phyloP scores from a whole-genome alignment of 352 stramenopile genomes.

The Phytophthora chlamydospora region DNA sequence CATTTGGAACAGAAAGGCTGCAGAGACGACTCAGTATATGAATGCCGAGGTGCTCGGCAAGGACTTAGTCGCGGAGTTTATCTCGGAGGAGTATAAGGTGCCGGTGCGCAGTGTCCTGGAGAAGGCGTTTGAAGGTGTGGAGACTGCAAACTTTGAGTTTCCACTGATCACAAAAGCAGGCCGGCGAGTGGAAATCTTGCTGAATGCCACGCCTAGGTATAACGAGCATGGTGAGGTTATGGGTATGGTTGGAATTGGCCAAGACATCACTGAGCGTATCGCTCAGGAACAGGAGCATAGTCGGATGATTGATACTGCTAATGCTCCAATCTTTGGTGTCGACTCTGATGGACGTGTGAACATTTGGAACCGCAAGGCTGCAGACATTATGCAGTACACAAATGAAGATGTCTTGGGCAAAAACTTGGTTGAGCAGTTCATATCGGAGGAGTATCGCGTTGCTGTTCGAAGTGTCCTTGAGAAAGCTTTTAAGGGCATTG shows the following conservation, averaged over 20 bases:
- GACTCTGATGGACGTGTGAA: conserved; percentile 64
- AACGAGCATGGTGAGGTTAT: conserved; percentile 49
- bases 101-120: conserved; percentile 30
- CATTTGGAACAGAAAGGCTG: conserved; percentile 55
- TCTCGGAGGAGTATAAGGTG: conserved; percentile 60
- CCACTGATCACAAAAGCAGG: conserved; percentile 22
- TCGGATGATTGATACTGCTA: conserved; percentile 79
- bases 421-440: conserved; percentile 68
- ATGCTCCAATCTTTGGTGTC: conserved; percentile 83
- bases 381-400: conserved; percentile 71
- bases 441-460: conserved; percentile 45
- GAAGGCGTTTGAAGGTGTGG: conserved; percentile 27
- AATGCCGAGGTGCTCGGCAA: conserved; percentile 40
- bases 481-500: conserved; percentile 45
- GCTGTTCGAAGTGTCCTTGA: conserved; percentile 43
- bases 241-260: conserved; percentile 60
- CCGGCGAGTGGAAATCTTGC: conserved; percentile 45
- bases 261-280: conserved; percentile 61
- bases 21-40: conserved; percentile 45
- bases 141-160: conserved; percentile 18
- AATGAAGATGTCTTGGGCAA: conserved; percentile 57
- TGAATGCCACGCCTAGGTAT: conserved; percentile 48
- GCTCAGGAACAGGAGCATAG: conserved; percentile 72
- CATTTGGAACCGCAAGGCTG: conserved; percentile 79
- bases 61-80: conserved; percentile 44